Conservation (phyloP, 2,329 filamentous ascomycete genomes). For the Botrytis paeoniae region DNA sequence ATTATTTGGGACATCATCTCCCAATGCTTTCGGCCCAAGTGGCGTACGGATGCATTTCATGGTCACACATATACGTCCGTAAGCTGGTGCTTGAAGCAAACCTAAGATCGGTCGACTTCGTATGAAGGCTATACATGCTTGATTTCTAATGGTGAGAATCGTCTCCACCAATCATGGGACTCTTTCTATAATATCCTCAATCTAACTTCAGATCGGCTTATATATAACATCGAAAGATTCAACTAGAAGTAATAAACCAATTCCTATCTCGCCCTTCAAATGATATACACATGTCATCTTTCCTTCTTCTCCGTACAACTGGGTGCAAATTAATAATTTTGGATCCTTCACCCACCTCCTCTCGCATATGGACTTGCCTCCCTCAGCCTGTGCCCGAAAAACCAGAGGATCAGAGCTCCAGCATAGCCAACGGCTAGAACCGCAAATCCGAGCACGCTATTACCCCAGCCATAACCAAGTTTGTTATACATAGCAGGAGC, state of each 20-base stretch:
- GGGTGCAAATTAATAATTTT: not conserved
- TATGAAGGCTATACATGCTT: not conserved
- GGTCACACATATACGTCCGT: not conserved
- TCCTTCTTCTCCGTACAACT: not conserved
- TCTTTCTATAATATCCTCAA: not conserved
- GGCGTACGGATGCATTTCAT: not conserved
- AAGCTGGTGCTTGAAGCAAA: not conserved
- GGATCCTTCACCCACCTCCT: not conserved
- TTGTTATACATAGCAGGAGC: constrained; percentile 29
- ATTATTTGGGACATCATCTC: not conserved
- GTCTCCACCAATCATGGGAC: not conserved
- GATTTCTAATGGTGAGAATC: not conserved
- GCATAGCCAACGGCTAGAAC: not conserved
- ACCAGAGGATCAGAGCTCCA: not conserved
- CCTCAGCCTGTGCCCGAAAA: not conserved
- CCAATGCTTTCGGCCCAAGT: not conserved
- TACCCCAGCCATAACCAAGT: constrained; percentile 47
- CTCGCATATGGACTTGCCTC: not conserved
- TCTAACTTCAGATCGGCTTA: not conserved
- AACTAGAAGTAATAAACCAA: not conserved
- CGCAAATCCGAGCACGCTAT: constrained; percentile 35
- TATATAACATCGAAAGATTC: not conserved
- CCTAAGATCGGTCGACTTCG: not conserved
- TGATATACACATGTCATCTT: not conserved
- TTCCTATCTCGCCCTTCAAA: not conserved